Base-by-base conservation (phyloP, 2,329 filamentous ascomycete species). In the Aureobasidium musti region DNA sequence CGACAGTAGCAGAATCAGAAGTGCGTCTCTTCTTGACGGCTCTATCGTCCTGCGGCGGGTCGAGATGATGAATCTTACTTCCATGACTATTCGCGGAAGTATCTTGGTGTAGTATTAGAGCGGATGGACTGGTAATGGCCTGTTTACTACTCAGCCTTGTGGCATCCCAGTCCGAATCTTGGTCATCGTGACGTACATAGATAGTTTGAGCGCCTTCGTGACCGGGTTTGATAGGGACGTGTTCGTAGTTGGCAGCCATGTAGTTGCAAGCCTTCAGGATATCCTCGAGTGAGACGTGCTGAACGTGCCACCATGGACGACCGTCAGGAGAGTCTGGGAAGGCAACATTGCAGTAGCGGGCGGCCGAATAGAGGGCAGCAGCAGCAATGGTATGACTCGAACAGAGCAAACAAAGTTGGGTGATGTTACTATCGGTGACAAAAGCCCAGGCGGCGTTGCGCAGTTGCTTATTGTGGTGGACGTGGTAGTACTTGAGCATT, bases 371-470 rank as follows among this genome's bases (percentile, higher is more conserved):
- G 30, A 99, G 85, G 21, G 92, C 89, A 30, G 88, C 89, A 37
- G 94, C 90, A 19, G 94, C 92, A 63, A 98, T 91, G 45, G 92
- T 91, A 47, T 88, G 86, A 19, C 92, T 87, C 23, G 87, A 87
- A 76, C 93, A 90, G 35, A 96, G 83, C 3, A 99, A 84, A 68
- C 93, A 96, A 57, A 98, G 83, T 47, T 89, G 86, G 0, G 94
- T 98, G 68, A 94, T 86, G 70, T 88, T 91, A 23, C 90, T 90
- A 78, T 99, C 95, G 75, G 96, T 97, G 69, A 96, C 87, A 73
- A 97, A 98, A 0, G 92, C 90, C 92, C 95, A 98, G 0, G 92
- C 90, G 0, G 91, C 87, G 77, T 97, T 93, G 65, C 94, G 87
- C 35, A 98, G 80, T 65, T 84, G 81, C 78, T 94, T 94, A 78